These are phyloP conservation scores for Coniochaeta sp. DNA, from an alignment of 2,329 filamentous ascomycete genomes.

Conservation along the genomic window DNA sequence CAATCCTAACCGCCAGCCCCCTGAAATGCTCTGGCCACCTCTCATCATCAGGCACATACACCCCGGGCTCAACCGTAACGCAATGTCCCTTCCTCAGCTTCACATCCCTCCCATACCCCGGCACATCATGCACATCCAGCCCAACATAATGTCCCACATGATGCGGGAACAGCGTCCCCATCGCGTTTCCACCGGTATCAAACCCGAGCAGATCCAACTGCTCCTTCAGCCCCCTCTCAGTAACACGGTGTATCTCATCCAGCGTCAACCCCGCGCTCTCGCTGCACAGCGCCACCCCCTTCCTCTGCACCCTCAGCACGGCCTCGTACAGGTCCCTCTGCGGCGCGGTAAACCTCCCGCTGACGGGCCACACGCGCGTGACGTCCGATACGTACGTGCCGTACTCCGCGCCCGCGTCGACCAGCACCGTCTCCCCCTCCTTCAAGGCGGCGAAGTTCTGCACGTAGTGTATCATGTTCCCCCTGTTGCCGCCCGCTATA, in stretches of 20 bases:
- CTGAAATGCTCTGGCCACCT: slow-evolving; percentile 80
- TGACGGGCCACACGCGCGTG: slow-evolving; percentile 86
- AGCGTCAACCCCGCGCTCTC: slow-evolving; percentile 66
- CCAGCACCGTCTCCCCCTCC: slow-evolving; percentile 68
- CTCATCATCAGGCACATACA: slow-evolving; percentile 85
- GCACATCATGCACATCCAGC: slow-evolving; percentile 88
- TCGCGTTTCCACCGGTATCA: slow-evolving; percentile 52
- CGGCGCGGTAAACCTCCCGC: slow-evolving; percentile 68
- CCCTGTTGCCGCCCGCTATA: slow-evolving; percentile 79
- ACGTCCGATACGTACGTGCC: slow-evolving; percentile 95
- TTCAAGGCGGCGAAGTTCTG: slow-evolving; percentile 71
- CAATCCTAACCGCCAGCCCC: slow-evolving; percentile 85
- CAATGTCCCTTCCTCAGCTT: slow-evolving; percentile 70
- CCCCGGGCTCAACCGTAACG: slow-evolving; percentile 87
- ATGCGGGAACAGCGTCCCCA: slow-evolving; percentile 78
- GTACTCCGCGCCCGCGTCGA: slow-evolving; percentile 90
- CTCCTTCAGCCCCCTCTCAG: slow-evolving; percentile 61
- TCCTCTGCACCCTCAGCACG: slow-evolving; percentile 75
- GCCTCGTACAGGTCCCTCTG: slow-evolving; percentile 85
- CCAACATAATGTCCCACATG: slow-evolving; percentile 95
- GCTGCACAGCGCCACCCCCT: slow-evolving; percentile 70
- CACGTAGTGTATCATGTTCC: slow-evolving; percentile 89
- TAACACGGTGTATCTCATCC: slow-evolving; percentile 77
- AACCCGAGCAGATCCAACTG: slow-evolving; percentile 75
- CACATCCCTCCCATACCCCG: slow-evolving; percentile 67